Conservation (phyloP, 352 stramenopile genomes). For the Hyaloperonospora arabidopsidis region DNA sequence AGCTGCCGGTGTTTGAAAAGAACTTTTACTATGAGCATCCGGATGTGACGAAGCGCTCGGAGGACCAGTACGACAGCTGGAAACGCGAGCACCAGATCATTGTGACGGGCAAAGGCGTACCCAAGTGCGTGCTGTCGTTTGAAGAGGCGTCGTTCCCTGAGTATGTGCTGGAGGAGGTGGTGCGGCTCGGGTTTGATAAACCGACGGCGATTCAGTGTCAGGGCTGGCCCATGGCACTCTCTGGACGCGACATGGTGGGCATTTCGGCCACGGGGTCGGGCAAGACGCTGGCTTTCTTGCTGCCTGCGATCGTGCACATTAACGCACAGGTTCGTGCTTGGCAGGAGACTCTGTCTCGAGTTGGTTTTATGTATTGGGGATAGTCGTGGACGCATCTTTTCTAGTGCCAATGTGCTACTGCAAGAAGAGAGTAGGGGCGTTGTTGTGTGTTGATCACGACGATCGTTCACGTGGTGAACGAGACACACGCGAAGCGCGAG, state of each 20-base stretch:
- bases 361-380: no score
- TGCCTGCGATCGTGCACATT: slow-evolving; percentile 99
- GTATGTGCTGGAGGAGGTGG: slow-evolving; percentile 96
- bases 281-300: slow-evolving; percentile 97
- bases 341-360: slow-evolving; percentile 24
- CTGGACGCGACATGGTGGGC: slow-evolving; percentile 97
- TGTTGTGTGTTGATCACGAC: slow-evolving; percentile 21
- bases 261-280: slow-evolving; percentile 96
- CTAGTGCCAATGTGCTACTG: slow-evolving; percentile 24
- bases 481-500: slow-evolving; percentile 18
- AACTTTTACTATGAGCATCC: slow-evolving; percentile 99
- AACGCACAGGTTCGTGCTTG: slow-evolving; percentile 94
- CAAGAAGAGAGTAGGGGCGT: slow-evolving; percentile 17
- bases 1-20: slow-evolving; percentile 96
- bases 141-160: slow-evolving; percentile 91
- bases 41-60: slow-evolving; percentile 88
- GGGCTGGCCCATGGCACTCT: slow-evolving; percentile 98
- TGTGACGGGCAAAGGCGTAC: slow-evolving; percentile 92
- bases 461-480: slow-evolving; percentile 18
- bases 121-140: slow-evolving; percentile 96
- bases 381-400: slow-evolving; percentile 15
- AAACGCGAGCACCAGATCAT: slow-evolving; percentile 91
- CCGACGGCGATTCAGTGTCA: slow-evolving; percentile 91
- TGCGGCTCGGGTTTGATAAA: slow-evolving; percentile 94
- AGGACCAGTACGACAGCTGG: slow-evolving; percentile 89